Conservation (phyloP, 176 grass and related monocot species). For the Olyra latifolia region DNA sequence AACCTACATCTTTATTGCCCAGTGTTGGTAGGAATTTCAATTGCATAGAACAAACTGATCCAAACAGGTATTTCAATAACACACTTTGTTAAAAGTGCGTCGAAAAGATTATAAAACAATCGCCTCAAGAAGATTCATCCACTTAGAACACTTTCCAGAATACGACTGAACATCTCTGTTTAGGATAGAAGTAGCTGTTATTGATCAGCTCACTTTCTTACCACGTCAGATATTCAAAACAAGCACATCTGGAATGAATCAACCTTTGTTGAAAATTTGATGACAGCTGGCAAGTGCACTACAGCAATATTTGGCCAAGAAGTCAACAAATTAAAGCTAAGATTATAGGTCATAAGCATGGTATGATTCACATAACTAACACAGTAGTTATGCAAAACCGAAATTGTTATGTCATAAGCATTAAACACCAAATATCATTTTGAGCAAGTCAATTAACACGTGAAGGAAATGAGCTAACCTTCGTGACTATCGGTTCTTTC, state of each 20-base stretch:
- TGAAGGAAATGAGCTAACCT: not conserved
- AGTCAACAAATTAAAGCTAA: not conserved
- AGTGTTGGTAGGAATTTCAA: not conserved
- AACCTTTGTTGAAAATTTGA: conserved; percentile 15
- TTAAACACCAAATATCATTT: not conserved
- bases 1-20: not conserved
- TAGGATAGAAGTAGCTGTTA: not conserved
- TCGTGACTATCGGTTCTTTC: not conserved
- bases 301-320: not conserved
- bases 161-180: not conserved
- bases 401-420: not conserved
- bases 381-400: not conserved
- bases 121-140: not conserved
- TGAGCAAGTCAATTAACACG: not conserved
- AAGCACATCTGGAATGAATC: not conserved
- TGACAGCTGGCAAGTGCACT: not conserved
- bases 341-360: not conserved
- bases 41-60: not conserved
- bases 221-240: not conserved
- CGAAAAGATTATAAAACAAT: too few species aligned
- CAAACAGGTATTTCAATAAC: too few species aligned
- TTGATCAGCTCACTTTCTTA: not conserved
- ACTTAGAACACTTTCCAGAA: not conserved
- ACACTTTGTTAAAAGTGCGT: too few species aligned
- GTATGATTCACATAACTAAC: not conserved